Percentiles rank a stretch among this genome's conserved stretches.
Evolutionary conservation across 2,329 filamentous ascomycete genomes (phyloP).

Genomic region (Orbilia quercus): DNA sequence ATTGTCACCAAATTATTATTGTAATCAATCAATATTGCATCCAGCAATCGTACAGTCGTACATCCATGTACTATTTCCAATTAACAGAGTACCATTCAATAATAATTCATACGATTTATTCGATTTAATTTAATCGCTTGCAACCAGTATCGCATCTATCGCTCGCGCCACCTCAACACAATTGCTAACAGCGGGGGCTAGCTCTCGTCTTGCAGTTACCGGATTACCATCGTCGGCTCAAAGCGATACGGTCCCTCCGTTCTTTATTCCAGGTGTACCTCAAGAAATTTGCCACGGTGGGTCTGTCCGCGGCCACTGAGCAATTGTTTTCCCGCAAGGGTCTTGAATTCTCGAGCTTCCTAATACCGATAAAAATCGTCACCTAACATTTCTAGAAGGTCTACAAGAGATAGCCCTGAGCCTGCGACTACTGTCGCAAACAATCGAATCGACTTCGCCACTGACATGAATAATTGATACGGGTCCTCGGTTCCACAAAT

Average conservation of each 20-base stretch:
- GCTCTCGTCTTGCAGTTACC: no score
- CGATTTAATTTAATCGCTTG: no score
- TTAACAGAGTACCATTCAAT: no score
- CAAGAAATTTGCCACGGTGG: constrained; percentile 12
- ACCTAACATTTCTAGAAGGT: constrained; percentile 56
- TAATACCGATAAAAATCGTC: constrained; percentile 28
- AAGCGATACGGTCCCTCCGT: background rate
- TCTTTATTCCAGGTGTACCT: constrained; percentile 27
- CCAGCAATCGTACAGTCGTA: no score
- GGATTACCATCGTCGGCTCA: no score
- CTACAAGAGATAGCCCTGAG: constrained; percentile 10
- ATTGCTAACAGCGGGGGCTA: no score
- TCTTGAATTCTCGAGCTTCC: constrained; percentile 33
- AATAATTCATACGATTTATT: no score
- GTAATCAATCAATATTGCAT: no score
- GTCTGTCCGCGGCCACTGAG: constrained; percentile 12
- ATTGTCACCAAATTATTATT: no score
- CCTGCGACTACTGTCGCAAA: constrained; percentile 12
- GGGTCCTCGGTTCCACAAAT: constrained; percentile 48
- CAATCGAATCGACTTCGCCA: constrained; percentile 15
- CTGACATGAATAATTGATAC: constrained; percentile 27
- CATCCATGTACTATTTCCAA: no score
- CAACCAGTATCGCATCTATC: no score
- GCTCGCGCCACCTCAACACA: no score
- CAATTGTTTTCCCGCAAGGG: background rate